Evolutionary conservation across 1,284 basidiomycete genomes (phyloP).

Genomic region (Fomes fomentarius): DNA sequence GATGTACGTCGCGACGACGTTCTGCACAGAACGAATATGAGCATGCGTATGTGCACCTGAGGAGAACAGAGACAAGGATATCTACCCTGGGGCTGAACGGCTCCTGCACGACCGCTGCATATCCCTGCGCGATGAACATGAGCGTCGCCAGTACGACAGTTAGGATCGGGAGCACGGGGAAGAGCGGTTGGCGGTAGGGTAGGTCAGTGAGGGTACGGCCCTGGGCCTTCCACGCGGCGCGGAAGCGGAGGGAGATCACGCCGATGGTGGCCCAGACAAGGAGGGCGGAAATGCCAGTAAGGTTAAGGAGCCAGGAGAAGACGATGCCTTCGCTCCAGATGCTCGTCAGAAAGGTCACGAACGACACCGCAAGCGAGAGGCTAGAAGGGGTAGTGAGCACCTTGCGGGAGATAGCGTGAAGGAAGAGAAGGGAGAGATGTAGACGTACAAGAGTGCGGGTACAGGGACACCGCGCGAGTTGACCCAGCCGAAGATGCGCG

Average conservation of each 20-base stretch:
- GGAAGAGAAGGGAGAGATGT: neutral
- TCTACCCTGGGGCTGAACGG: slow-evolving; percentile 40
- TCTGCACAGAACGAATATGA: slow-evolving; percentile 30
- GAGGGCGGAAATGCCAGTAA: slow-evolving; percentile 71
- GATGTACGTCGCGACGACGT: slow-evolving; percentile 46
- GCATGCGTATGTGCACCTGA: neutral
- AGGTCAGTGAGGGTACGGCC: slow-evolving; percentile 44
- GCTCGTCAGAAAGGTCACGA: slow-evolving; percentile 54
- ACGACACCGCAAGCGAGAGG: slow-evolving; percentile 47
- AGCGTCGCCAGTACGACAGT: slow-evolving; percentile 46
- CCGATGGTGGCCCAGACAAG: slow-evolving; percentile 68
- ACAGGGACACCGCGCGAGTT: slow-evolving; percentile 68
- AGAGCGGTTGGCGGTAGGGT: slow-evolving; percentile 51
- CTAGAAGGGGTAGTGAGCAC: slow-evolving; percentile 28
- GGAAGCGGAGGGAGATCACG: slow-evolving; percentile 53
- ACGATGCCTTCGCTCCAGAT: slow-evolving; percentile 59
- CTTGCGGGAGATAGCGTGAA: too few species aligned
- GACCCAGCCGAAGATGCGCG: slow-evolving; percentile 69
- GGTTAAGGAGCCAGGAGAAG: slow-evolving; percentile 64
- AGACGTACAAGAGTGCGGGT: slow-evolving; percentile 48
- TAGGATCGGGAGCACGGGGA: slow-evolving; percentile 47
- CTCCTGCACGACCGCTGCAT: slow-evolving; percentile 40
- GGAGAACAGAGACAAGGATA: neutral
- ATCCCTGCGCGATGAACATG: slow-evolving; percentile 57
- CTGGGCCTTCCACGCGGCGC: slow-evolving; percentile 46